Percentiles rank a stretch among this genome's conserved stretches.
Evolutionary conservation across 805 yeast genomes (phyloP).

Genomic region (Debaryomyces tyrocola): DNA sequence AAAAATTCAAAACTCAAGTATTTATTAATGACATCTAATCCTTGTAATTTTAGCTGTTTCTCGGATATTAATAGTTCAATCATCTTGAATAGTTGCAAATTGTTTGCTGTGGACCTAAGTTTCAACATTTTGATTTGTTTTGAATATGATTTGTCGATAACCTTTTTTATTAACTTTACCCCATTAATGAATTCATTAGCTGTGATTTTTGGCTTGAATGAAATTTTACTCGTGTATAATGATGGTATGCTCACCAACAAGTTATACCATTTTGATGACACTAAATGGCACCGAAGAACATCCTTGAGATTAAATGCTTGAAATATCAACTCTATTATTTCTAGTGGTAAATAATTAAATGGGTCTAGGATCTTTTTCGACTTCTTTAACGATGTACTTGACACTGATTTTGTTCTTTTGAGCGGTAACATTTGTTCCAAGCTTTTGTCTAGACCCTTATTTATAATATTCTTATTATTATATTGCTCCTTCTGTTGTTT

Average conservation of each 20-base stretch:
- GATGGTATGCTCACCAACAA: slow-evolving; percentile 24
- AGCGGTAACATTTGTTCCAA: slow-evolving; percentile 20
- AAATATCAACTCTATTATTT: slow-evolving; percentile 30
- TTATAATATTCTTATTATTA: slow-evolving; percentile 1
- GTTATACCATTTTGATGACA: slow-evolving; percentile 33
- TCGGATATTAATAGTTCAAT: slow-evolving; percentile 26
- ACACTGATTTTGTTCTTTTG: slow-evolving; percentile 9
- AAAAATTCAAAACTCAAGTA: slow-evolving; percentile 25
- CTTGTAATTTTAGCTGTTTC: slow-evolving; percentile 16
- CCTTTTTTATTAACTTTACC: slow-evolving; percentile 23
- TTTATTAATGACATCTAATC: slow-evolving; percentile 29
- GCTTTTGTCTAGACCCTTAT: not conserved
- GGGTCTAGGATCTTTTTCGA: slow-evolving; percentile 22
- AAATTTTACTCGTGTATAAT: slow-evolving; percentile 21
- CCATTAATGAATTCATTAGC: slow-evolving; percentile 31
- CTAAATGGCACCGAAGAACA: slow-evolving; percentile 30
- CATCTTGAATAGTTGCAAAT: slow-evolving; percentile 24
- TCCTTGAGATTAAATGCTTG: slow-evolving; percentile 16
- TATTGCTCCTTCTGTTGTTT: not conserved
- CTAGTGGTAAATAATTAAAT: slow-evolving; percentile 26
- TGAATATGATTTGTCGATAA: slow-evolving; percentile 15
- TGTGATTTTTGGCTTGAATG: slow-evolving; percentile 24
- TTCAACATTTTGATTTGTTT: slow-evolving; percentile 19
- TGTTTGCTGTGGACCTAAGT: slow-evolving; percentile 20
- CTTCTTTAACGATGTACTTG: slow-evolving; percentile 3